Conservation (phyloP, 768 basidiomycete genomes). For the Cystoderma amianthinum region DNA sequence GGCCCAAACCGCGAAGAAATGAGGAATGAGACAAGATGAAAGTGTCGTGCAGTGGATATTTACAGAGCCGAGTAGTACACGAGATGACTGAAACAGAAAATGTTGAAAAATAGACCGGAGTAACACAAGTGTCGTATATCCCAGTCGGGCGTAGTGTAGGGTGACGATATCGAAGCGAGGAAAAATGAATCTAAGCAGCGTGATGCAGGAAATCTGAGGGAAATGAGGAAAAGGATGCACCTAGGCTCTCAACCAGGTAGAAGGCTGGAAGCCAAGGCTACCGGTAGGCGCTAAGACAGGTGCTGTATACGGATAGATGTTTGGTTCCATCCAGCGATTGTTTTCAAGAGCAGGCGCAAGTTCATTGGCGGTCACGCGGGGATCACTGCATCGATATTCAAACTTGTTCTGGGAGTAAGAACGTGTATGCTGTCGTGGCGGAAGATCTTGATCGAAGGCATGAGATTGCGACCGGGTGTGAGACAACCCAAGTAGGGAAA, state of each 20-base stretch:
- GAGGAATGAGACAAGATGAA: slow-evolving; percentile 20
- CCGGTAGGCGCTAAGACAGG: slow-evolving; percentile 36
- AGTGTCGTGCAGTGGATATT: slow-evolving; percentile 23
- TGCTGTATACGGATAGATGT: slow-evolving; percentile 32
- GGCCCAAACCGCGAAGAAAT: slow-evolving; percentile 20
- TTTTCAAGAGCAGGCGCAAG: slow-evolving; percentile 25
- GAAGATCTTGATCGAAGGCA: slow-evolving; percentile 44
- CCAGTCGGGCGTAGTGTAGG: slow-evolving; percentile 28
- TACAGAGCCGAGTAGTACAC: slow-evolving; percentile 25
- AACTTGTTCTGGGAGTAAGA: slow-evolving; percentile 56
- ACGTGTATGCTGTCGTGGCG: slow-evolving; percentile 40
- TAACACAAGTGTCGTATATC: slow-evolving; percentile 14
- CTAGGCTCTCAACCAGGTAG: slow-evolving; percentile 14
- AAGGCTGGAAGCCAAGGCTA: slow-evolving; percentile 36
- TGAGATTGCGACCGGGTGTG: slow-evolving; percentile 55
- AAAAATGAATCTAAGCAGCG: slow-evolving; percentile 19
- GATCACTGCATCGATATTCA: slow-evolving; percentile 44
- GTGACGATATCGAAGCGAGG: slow-evolving; percentile 14
- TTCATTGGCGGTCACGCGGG: slow-evolving; percentile 35
- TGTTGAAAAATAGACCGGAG: slow-evolving; percentile 19
- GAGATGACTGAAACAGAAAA: slow-evolving; percentile 15
- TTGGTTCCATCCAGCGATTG: slow-evolving; percentile 36
- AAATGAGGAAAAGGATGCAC: slow-evolving; percentile 12
- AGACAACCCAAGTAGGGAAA: slow-evolving; percentile 25
- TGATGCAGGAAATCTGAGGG: background rate